Percentiles rank a stretch among this genome's conserved stretches.
Conservation (phyloP, 345 rosid genomes). For the Citrus unshiu region DNA sequence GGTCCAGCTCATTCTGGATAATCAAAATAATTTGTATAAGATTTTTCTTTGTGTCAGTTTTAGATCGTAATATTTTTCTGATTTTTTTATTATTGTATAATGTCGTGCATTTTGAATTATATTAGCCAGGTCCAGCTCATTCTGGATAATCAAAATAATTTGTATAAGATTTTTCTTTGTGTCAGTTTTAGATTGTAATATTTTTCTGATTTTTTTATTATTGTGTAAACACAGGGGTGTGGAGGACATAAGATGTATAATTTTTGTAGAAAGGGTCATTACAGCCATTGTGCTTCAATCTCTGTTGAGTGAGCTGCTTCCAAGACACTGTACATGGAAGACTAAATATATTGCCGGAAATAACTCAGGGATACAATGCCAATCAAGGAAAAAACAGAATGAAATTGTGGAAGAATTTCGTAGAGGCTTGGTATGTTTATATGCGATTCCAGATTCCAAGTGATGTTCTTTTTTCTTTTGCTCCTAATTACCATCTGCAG, state of each 20-base stretch:
- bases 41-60: not conserved
- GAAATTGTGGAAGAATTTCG: conserved; percentile 84
- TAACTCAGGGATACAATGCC: conserved; percentile 48
- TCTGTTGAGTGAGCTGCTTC: conserved; percentile 54
- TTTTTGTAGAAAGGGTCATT: conserved; percentile 81
- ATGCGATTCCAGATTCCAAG: not conserved
- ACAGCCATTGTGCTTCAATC: conserved; percentile 57
- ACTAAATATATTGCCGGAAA: conserved; percentile 73
- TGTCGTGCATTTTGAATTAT: not conserved
- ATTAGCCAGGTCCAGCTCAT: not conserved
- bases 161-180: not conserved
- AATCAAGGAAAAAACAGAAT: conserved; percentile 60
- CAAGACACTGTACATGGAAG: conserved; percentile 49
- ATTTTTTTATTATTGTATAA: not conserved
- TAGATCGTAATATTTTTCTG: not conserved
- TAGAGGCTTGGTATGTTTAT: conserved; percentile 52
- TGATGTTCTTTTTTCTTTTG: not conserved
- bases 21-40: not conserved
- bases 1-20: not conserved
- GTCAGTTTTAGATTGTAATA: not conserved
- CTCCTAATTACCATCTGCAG: conserved; percentile 27
- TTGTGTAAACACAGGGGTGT: conserved; percentile 36
- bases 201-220: conserved; percentile 5
- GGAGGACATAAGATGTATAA: conserved; percentile 67
- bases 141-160: not conserved